These are phyloP conservation scores for Schizosaccharomyces versatilis DNA, from an alignment of 1,139 yeast species.

Conservation along the genomic window DNA sequence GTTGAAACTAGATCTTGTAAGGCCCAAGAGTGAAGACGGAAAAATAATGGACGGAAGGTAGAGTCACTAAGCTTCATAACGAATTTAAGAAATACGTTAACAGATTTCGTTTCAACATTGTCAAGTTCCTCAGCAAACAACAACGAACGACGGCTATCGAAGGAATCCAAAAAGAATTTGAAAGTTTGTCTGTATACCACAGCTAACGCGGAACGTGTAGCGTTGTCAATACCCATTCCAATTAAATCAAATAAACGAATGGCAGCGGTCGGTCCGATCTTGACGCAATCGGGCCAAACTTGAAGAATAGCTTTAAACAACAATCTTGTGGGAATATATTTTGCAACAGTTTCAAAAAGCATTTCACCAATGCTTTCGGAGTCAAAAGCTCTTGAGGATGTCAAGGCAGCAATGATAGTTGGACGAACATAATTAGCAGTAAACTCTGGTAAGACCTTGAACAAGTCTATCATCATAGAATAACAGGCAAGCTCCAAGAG, in stretches of 20 bases:
- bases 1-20: slow-evolving; percentile 38
- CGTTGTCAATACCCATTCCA: slow-evolving; percentile 8
- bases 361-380: slow-evolving; percentile 4
- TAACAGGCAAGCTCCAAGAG: slow-evolving; percentile 29
- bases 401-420: slow-evolving; percentile 4
- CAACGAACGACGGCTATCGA: slow-evolving; percentile 32
- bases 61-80: slow-evolving; percentile 87
- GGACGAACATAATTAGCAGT: slow-evolving; percentile 32
- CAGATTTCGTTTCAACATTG: slow-evolving; percentile 58
- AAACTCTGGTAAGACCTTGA: slow-evolving; percentile 73
- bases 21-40: slow-evolving; percentile 81
- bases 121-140: slow-evolving; percentile 57
- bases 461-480: slow-evolving; percentile 48
- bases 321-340: slow-evolving; percentile 6
- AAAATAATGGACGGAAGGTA: slow-evolving; percentile 78
- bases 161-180: slow-evolving; percentile 45
- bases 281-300: slow-evolving; percentile 8
- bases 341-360: slow-evolving; percentile 6
- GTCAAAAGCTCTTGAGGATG: slow-evolving; percentile 6
- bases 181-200: slow-evolving; percentile 48
- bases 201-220: slow-evolving; percentile 26
- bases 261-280: slow-evolving; percentile 7
- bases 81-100: slow-evolving; percentile 47
- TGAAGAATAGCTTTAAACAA: slow-evolving; percentile 7
- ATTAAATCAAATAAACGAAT: slow-evolving; percentile 7